Base-by-base conservation (phyloP, 495 filamentous ascomycete species). In the Hypoxylon rickii region DNA sequence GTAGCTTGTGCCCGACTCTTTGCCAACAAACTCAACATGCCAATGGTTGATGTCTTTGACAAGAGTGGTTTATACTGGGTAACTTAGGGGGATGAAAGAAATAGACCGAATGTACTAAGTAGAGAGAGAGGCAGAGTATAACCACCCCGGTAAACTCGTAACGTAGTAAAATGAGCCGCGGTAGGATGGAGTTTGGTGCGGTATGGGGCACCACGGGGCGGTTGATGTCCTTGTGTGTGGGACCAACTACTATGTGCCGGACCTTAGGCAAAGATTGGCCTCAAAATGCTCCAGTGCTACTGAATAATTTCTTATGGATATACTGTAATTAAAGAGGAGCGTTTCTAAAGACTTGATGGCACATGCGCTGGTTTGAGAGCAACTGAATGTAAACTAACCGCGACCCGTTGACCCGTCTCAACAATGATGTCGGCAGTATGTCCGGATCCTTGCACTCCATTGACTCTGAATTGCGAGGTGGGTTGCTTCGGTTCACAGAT, bases 21-120 rank as follows among this genome's bases (percentile, higher is more conserved):
- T 54, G 67, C 67, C 38, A 78, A 62, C 48, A 58, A 73, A 58
- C 71, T 70, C 65, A 75, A 76, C 75, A 78, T 78, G 62, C 55
- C 73, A 70, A 61, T 61, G 31, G 34, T 53, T 56, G 22, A 55
- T 64, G 61, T 58, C 41, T 45, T 53, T 47, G 55, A 63, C 38
- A 21, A 37, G 20, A 44, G 42, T 58, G 44, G 33, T 33, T 15
- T 43, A 39, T 40, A 34, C 24, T 38, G n/a, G n/a, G n/a, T n/a
- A n/a, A n/a, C n/a, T n/a, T n/a, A n/a, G n/a, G n/a, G n/a, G n/a
- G n/a, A n/a, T n/a, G n/a, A 33, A 49, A 48, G 31, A 21, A 29
- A 49, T 52, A 37, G 54, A n/a, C n/a, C n/a, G n/a, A n/a, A n/a
- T n/a, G n/a, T n/a, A n/a, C n/a, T n/a, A 51, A 44, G 50, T 37